These are phyloP conservation scores for Lentinula edodes DNA, from an alignment of 768 basidiomycete genomes.

Conservation along the genomic window DNA sequence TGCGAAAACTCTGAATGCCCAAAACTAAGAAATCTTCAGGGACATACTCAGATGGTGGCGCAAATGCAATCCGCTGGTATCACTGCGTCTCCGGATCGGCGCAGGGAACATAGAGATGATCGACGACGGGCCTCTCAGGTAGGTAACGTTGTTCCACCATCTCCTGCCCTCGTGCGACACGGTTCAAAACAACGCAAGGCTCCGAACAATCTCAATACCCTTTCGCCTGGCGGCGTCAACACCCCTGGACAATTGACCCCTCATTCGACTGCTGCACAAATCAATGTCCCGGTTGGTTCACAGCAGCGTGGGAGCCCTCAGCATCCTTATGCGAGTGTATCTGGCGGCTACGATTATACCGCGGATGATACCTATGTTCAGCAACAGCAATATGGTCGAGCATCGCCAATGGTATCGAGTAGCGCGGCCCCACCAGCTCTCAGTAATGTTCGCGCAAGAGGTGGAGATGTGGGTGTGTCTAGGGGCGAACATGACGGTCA, in stretches of 20 bases:
- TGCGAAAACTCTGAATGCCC: background rate
- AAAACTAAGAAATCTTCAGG: slow-evolving; percentile 26
- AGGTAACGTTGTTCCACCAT: slow-evolving; percentile 59
- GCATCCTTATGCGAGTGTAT: slow-evolving; percentile 68
- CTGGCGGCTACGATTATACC: slow-evolving; percentile 56
- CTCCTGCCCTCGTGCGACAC: slow-evolving; percentile 73
- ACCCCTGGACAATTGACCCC: slow-evolving; percentile 58
- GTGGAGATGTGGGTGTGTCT: slow-evolving; percentile 62
- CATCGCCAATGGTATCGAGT: slow-evolving; percentile 77
- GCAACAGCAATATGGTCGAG: slow-evolving; percentile 66
- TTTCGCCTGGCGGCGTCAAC: slow-evolving; percentile 46
- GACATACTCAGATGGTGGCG: slow-evolving; percentile 58
- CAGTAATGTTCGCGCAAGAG: slow-evolving; percentile 66
- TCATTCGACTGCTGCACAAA: slow-evolving; percentile 70
- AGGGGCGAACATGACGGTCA: slow-evolving; percentile 59
- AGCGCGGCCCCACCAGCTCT: slow-evolving; percentile 67
- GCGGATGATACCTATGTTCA: slow-evolving; percentile 54
- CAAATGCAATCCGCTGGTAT: slow-evolving; percentile 55
- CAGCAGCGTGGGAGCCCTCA: slow-evolving; percentile 44
- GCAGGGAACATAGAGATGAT: slow-evolving; percentile 61
- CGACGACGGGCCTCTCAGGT: slow-evolving; percentile 59
- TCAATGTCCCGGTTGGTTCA: slow-evolving; percentile 62
- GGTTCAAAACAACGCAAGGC: slow-evolving; percentile 68
- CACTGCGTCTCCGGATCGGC: slow-evolving; percentile 49
- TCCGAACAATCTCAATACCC: slow-evolving; percentile 51